Base-by-base conservation (phyloP, 768 basidiomycete species). In the Amyloporia xantha region DNA sequence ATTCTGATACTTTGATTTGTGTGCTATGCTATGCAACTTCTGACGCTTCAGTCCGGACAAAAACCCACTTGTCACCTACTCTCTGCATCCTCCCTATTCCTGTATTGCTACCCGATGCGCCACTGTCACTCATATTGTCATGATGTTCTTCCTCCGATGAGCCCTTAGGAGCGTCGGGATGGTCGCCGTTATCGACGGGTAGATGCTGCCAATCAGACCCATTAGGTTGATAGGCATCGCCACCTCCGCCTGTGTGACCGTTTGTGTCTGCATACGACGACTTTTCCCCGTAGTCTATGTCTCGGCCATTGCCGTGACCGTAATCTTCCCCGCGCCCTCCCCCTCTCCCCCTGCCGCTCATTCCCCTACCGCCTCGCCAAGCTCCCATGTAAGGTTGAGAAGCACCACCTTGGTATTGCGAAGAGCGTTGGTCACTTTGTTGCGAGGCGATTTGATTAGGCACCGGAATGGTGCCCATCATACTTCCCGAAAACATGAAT, bases 11-110 rank as follows among this genome's bases (percentile, higher is more conserved):
- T 28, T 44, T 19, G 38, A 44, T 37, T n/a, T 41, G n/a, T 15
- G 48, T 42, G 41, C 15, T 35, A 17, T n/a, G 26, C 41, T 49
- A 52, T 49, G 49, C 50, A 21, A 44, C 37, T 35, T 52, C 39
- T 27, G 50, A 52, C 36, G 56, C 59, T 20, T 60, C 58, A 33
- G 52, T 51, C 54, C 71, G 76, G 54, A 81, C 78, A 66, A 84
- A 87, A 45, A 81, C 66, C 87, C 85, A 87, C 58, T 75, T 79
- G 64, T 82, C 86, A 36, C 79, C 84, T 19, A 86, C 69, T 56
- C 72, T 77, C 66, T 81, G 78, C 85, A 88, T 88, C 50, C 74
- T 54, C 27, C 63, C 65, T 5, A 37, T 25, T 13, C 48, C 55
- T 28, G 21, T 12, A 11, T 35, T 24, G 37, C 38, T n/a, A 10